Percentiles rank a stretch among this genome's conserved stretches.
These are phyloP conservation scores for Rhododendron mucronatum DNA, from an alignment of 148 eudicot genomes.

Conservation along the genomic window DNA sequence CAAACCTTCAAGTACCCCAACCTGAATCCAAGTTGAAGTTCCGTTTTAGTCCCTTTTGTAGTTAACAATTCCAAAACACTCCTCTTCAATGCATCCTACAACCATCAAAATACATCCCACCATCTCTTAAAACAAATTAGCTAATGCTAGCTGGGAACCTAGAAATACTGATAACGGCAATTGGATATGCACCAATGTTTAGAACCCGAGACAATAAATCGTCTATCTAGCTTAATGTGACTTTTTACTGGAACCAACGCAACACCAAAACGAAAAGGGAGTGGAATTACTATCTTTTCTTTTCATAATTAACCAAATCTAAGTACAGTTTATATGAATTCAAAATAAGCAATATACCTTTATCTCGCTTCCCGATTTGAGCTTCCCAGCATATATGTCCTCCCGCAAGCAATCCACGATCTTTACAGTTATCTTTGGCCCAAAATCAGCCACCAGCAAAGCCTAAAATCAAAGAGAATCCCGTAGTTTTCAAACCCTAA, in stretches of 20 bases:
- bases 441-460: constrained; percentile 89
- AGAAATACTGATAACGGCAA: not conserved
- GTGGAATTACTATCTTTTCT: not conserved
- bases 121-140: not conserved
- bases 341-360: constrained; percentile 44
- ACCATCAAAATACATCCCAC: constrained; percentile 4
- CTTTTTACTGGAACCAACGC: not conserved
- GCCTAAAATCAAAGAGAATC: constrained; percentile 38
- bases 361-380: constrained; percentile 93
- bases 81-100: constrained; percentile 82
- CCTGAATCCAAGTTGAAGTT: constrained; percentile 92
- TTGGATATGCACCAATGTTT: not conserved
- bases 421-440: constrained; percentile 84
- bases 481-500: not conserved
- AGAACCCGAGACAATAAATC: not conserved
- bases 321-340: too few relatives aligned
- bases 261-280: not conserved
- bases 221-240: not conserved
- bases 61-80: constrained; percentile 69
- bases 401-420: constrained; percentile 88
- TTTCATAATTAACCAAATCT: not conserved
- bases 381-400: constrained; percentile 91
- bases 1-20: constrained; percentile 17
- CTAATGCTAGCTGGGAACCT: not conserved
- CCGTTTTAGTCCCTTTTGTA: constrained; percentile 69